A percentile compares a stretch with the other conserved stretches of the same genome.
Conservation (phyloP, 1,284 basidiomycete species). For the Cutaneotrichosporon sp. region DNA sequence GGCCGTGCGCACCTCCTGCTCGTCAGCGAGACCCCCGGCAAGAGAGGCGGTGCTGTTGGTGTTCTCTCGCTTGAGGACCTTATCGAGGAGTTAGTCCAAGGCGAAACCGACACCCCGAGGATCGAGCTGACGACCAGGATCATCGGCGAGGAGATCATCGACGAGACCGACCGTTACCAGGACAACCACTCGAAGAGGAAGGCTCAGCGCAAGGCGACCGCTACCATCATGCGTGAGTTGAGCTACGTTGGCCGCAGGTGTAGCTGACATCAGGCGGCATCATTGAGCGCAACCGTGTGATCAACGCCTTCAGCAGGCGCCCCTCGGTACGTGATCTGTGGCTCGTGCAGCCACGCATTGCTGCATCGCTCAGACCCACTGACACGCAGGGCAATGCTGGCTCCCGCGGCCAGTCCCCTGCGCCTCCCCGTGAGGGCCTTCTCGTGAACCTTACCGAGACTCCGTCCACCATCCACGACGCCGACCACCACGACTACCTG, state of each 20-base stretch:
- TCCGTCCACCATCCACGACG: slow-evolving; percentile 6
- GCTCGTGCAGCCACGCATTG: not conserved
- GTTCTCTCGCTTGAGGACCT: slow-evolving; percentile 63
- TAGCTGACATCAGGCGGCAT: slow-evolving; percentile 46
- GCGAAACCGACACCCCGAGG: not conserved
- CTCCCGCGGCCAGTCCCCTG: not conserved
- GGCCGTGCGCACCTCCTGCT: slow-evolving; percentile 91
- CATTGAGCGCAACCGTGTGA: slow-evolving; percentile 53
- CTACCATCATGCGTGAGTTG: slow-evolving; percentile 68
- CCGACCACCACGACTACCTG: not conserved
- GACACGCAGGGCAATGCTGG: not conserved
- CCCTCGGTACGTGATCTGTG: slow-evolving; percentile 35
- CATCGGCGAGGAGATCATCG: slow-evolving; percentile 60
- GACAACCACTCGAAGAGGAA: slow-evolving; percentile 76
- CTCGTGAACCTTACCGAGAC: slow-evolving; percentile 14
- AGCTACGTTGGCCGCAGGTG: not conserved
- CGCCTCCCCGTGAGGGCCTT: slow-evolving; percentile 10
- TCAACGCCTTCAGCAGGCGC: slow-evolving; percentile 43
- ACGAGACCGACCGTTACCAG: slow-evolving; percentile 84
- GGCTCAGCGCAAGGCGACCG: slow-evolving; percentile 69
- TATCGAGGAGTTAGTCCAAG: slow-evolving; percentile 48
- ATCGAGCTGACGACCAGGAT: slow-evolving; percentile 39
- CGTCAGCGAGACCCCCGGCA: slow-evolving; percentile 78
- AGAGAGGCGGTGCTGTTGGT: slow-evolving; percentile 75
- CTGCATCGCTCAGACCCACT: not conserved